A percentile compares a stretch with the other conserved stretches of the same genome.
These are phyloP conservation scores for Syzygium aqueum DNA, from an alignment of 345 rosid species.

Conservation along the genomic window DNA sequence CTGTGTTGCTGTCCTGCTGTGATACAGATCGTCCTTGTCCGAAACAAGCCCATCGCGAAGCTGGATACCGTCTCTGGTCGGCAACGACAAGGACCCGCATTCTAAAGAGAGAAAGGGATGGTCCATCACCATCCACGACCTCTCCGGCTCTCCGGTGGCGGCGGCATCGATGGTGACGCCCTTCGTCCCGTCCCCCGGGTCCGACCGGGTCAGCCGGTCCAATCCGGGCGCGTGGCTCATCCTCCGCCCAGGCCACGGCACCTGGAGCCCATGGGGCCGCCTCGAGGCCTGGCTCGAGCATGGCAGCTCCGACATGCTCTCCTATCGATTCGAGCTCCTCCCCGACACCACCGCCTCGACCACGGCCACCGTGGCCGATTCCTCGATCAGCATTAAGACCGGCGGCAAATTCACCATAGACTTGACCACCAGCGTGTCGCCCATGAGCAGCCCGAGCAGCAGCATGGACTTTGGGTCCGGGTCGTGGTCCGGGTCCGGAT, in stretches of 20 bases:
- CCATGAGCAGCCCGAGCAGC: slow-evolving; percentile 61
- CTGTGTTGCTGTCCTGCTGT: background rate
- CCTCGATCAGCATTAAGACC: slow-evolving; percentile 42
- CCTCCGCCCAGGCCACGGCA: slow-evolving; percentile 64
- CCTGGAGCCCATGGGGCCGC: slow-evolving; percentile 98
- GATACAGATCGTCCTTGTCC: slow-evolving; percentile 43
- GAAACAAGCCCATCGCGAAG: slow-evolving; percentile 33
- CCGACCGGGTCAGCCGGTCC: slow-evolving; percentile 67
- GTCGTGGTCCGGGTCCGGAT: slow-evolving; percentile 69
- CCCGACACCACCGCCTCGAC: slow-evolving; percentile 37
- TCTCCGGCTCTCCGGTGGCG: slow-evolving; percentile 94
- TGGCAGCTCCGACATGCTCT: slow-evolving; percentile 43
- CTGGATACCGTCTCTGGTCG: slow-evolving; percentile 36
- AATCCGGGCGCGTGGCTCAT: slow-evolving; percentile 97
- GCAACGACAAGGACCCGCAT: slow-evolving; percentile 42
- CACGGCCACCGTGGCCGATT: slow-evolving; percentile 24
- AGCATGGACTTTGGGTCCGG: slow-evolving; percentile 79
- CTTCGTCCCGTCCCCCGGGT: slow-evolving; percentile 83
- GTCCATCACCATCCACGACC: slow-evolving; percentile 88
- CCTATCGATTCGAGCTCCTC: slow-evolving; percentile 73
- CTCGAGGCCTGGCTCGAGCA: slow-evolving; percentile 86
- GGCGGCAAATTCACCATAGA: slow-evolving; percentile 85
- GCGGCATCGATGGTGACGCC: slow-evolving; percentile 99
- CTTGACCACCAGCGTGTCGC: slow-evolving; percentile 48
- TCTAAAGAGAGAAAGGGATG: slow-evolving; percentile 84